Percentiles rank a stretch among this genome's conserved stretches.
Conservation (phyloP, 805 yeast species). For the Saccharomycopsis oosterbeekiorum region DNA sequence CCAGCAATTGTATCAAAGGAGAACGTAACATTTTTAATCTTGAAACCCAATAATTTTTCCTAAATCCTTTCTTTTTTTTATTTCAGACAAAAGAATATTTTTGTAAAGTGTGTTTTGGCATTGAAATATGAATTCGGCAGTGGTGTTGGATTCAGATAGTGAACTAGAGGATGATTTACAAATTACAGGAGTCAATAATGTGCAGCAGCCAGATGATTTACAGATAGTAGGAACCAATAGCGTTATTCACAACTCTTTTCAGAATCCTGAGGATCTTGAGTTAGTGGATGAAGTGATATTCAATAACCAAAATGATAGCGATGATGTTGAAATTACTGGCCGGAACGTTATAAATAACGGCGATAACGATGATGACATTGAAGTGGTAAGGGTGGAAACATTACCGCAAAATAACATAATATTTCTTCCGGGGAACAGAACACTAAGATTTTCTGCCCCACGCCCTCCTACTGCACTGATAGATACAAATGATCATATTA, state of each 20-base stretch:
- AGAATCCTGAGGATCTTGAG: background rate
- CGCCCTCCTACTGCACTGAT: background rate
- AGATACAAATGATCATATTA: background rate
- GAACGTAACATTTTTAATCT: too few relatives aligned
- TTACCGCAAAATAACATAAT: background rate
- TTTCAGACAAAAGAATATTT: too few relatives aligned
- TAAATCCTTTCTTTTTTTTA: background rate
- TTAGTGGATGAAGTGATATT: background rate
- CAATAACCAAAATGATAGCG: background rate
- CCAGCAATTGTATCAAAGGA: too few relatives aligned
- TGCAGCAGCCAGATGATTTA: background rate
- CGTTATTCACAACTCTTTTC: background rate
- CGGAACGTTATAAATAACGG: slow-evolving; percentile 10
- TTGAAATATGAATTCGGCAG: background rate
- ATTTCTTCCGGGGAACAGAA: background rate
- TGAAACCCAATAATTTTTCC: background rate
- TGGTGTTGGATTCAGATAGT: background rate
- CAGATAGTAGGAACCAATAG: background rate
- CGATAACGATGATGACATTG: background rate
- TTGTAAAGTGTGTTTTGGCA: background rate
- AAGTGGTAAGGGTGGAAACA: background rate
- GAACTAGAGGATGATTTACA: background rate
- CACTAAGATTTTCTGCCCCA: background rate
- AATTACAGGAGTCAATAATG: background rate
- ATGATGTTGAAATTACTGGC: slow-evolving; percentile 16